phyloP scores from a whole-genome alignment of 345 rosid genomes.

The Lepidium africanum region DNA sequence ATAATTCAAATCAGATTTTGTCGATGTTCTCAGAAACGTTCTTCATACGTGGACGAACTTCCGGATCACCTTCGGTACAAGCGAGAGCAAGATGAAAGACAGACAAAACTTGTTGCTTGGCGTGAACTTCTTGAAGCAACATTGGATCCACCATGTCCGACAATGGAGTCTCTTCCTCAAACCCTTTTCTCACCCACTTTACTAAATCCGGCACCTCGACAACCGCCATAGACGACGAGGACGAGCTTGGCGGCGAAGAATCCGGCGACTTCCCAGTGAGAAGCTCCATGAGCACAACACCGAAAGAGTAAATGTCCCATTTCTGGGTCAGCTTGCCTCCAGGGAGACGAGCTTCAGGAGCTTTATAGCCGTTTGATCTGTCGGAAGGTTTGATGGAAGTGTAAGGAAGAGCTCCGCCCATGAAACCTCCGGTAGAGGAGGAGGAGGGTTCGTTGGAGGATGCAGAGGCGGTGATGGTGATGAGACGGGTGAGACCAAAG shows the following conservation, averaged over 20 bases:
- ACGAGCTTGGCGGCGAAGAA: slow-evolving; percentile 56
- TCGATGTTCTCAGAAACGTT: slow-evolving; percentile 78
- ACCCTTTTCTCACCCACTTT: slow-evolving; percentile 90
- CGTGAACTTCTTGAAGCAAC: slow-evolving; percentile 88
- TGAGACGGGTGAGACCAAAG: slow-evolving; percentile 75
- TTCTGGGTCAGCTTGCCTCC: slow-evolving; percentile 62
- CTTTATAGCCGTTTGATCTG: slow-evolving; percentile 54
- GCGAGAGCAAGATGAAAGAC: slow-evolving; percentile 82
- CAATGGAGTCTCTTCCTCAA: slow-evolving; percentile 71
- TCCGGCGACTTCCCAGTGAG: slow-evolving; percentile 92
- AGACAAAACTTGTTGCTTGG: slow-evolving; percentile 81
- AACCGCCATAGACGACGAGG: slow-evolving; percentile 52
- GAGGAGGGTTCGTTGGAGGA: slow-evolving; percentile 19
- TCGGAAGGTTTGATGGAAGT: slow-evolving; percentile 47
- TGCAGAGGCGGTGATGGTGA: slow-evolving; percentile 57
- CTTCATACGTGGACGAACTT: slow-evolving; percentile 90
- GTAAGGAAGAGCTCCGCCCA: slow-evolving; percentile 80
- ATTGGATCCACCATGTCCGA: slow-evolving; percentile 88
- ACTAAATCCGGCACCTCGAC: slow-evolving; percentile 70
- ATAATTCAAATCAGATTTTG: slow-evolving; percentile 35
- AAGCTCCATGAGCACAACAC: slow-evolving; percentile 73
- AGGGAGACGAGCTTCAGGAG: slow-evolving; percentile 77
- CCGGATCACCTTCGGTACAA: slow-evolving; percentile 84
- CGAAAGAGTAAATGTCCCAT: slow-evolving; percentile 87
- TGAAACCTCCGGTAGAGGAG: slow-evolving; percentile 54